Evolutionary conservation across 2,329 filamentous ascomycete genomes (phyloP).

Genomic region (Xenosphaeropsis pyriputrescens): DNA sequence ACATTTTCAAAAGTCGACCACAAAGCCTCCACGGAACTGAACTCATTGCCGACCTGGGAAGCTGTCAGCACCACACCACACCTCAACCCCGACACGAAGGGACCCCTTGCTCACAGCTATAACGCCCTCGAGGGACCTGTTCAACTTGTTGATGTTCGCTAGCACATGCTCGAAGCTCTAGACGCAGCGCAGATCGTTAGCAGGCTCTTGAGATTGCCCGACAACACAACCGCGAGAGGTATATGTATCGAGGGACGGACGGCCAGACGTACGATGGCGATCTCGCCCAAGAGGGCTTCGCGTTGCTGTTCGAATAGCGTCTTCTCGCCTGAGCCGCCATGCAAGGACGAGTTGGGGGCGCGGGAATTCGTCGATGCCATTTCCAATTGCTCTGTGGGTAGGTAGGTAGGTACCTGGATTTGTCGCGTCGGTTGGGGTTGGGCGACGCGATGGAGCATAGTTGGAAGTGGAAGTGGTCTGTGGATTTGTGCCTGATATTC

Average conservation of each 20-base stretch:
- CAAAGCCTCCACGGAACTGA: constrained; percentile 88
- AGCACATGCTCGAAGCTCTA: constrained; percentile 78
- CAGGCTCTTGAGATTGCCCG: background rate
- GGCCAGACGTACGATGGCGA: constrained; percentile 26
- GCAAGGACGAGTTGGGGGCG: background rate
- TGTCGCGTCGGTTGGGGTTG: too few species aligned
- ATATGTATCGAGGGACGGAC: background rate
- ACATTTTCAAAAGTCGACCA: constrained; percentile 97
- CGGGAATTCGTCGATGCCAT: background rate
- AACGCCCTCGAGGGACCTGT: constrained; percentile 80
- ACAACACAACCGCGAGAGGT: background rate
- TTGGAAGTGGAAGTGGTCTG: too few species aligned
- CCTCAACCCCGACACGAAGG: background rate
- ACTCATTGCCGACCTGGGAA: constrained; percentile 76
- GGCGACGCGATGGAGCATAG: too few species aligned
- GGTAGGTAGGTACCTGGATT: too few species aligned
- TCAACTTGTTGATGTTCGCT: constrained; percentile 90
- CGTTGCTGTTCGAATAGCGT: constrained; percentile 67
- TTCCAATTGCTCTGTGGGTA: too few species aligned
- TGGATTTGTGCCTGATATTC: too few species aligned
- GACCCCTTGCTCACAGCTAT: constrained; percentile 54
- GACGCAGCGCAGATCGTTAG: background rate
- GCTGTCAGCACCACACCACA: background rate
- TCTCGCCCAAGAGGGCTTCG: constrained; percentile 55
- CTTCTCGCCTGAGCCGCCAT: constrained; percentile 18